Base-by-base conservation (phyloP, 2,329 filamentous ascomycete species). In the Apiospora kogelbergensis region DNA sequence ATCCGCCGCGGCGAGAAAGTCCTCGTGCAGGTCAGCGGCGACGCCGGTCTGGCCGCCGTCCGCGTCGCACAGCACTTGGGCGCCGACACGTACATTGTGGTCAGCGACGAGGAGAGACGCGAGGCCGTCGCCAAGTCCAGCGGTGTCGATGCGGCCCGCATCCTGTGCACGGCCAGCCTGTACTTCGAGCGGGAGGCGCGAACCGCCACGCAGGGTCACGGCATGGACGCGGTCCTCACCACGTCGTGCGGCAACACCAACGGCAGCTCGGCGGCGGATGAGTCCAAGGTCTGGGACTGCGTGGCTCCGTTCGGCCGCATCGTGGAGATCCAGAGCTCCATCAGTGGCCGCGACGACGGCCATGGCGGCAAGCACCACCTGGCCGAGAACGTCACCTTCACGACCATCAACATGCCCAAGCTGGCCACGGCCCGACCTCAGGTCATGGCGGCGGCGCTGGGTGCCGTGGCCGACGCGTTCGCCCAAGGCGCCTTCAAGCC, bases 371-470 rank as follows among this genome's bases (percentile, higher is more conserved):
- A 81, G 1, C 75, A 88, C 0, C 83, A 86, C 57, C 83, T 88
- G 80, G 72, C 79, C 24, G 81, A 81, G 24, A 86, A 85, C 70
- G 80, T 80, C 40, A 83, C 80, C 41, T 85, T 84, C 71, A 79
- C 81, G 69, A 82, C 83, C 0, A 79, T 86, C 0, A 83, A 86
- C 69, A 74, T 85, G 57, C 80, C 84, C 42, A 76, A 80, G 1
- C 72, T 88, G 5, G 79, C 82, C 24, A 68, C 71, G 30, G 74
- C 77, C 65, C 69, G 76, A 4, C 77, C 77, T 0, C 67, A 67
- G 44, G 64, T 75, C 13, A 73, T 78, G 44, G 70, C 72, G 15
- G 68, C 70, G 15, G 68, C 76, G 2, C 72, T 78, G 37, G 68
- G 64, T 1, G 72, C 74, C 26, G 73, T 78, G 17, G 72, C 75